Percentiles rank a stretch among this genome's conserved stretches.
Evolutionary conservation across 176 grass and related monocot genomes (phyloP).

Genomic region (Carex littledalei): DNA sequence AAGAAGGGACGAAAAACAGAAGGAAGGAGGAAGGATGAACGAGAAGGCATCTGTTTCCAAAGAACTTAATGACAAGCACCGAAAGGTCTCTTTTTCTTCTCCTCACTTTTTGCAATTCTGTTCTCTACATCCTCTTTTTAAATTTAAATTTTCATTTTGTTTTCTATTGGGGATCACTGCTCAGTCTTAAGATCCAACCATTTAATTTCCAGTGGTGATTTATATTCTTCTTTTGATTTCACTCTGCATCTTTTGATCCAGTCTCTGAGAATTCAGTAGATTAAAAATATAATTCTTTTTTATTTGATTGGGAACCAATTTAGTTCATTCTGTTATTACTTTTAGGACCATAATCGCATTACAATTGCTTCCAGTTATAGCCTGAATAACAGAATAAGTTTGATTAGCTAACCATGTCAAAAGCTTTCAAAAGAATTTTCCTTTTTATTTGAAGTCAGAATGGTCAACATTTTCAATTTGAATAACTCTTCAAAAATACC

Average conservation of each 20-base stretch:
- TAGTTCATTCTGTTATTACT: background rate
- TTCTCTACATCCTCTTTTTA: background rate
- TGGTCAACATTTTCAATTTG: background rate
- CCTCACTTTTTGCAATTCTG: background rate
- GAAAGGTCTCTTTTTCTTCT: constrained; percentile 41
- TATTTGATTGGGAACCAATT: background rate
- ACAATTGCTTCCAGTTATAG: background rate
- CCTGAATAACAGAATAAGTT: background rate
- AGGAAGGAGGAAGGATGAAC: constrained; percentile 40
- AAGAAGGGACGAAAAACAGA: background rate
- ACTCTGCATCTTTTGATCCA: background rate
- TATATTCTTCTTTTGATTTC: background rate
- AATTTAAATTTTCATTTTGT: background rate
- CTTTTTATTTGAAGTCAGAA: background rate
- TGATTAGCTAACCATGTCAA: background rate
- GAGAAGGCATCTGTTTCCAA: constrained; percentile 92
- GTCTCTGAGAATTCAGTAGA: background rate
- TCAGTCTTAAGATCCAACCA: background rate
- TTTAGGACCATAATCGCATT: background rate
- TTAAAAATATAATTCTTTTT: background rate
- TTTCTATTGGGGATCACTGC: background rate
- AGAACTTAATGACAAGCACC: constrained; percentile 92
- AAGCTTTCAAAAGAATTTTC: background rate
- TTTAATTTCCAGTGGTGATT: background rate
- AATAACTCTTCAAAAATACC: background rate